These are phyloP conservation scores for Phaeoacremonium minimum DNA, from an alignment of 2,329 filamentous ascomycete genomes.

Conservation along the genomic window DNA sequence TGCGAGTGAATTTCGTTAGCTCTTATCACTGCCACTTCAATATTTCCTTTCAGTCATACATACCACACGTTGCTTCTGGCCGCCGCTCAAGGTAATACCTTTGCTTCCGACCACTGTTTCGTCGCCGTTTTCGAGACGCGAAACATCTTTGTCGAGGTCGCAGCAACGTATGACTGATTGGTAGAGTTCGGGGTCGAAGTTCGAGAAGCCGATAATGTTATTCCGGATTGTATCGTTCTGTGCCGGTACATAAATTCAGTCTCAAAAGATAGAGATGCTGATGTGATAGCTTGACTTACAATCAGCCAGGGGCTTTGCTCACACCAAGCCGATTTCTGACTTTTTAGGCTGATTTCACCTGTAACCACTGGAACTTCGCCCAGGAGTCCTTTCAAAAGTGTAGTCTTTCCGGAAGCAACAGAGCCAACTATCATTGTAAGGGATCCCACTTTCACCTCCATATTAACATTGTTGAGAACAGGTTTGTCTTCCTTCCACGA, in stretches of 20 bases:
- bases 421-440: constrained; percentile 24
- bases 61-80: constrained; percentile 38
- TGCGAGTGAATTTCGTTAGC: too few species aligned
- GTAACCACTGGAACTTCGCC: constrained; percentile 17
- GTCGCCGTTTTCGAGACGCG: constrained; percentile 27
- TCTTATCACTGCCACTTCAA: too few species aligned
- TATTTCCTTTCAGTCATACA: too few species aligned
- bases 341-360: constrained; percentile 13
- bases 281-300: constrained; percentile 13
- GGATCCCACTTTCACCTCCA: neutral
- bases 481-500: constrained; percentile 8
- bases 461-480: constrained; percentile 4
- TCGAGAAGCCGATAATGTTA: constrained; percentile 23
- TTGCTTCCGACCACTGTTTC: constrained; percentile 36
- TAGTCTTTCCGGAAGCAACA: constrained; percentile 30
- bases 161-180: constrained; percentile 25
- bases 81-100: constrained; percentile 39
- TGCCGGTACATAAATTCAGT: constrained; percentile 18
- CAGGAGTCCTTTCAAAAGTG: constrained; percentile 23
- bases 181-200: constrained; percentile 23
- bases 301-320: constrained; percentile 26
- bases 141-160: constrained; percentile 26
- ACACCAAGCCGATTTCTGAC: constrained; percentile 19
- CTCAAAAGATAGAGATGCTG: too few species aligned
- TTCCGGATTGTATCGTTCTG: constrained; percentile 24